phyloP scores from a whole-genome alignment of 805 yeast species.

The Candida sithepensis region DNA sequence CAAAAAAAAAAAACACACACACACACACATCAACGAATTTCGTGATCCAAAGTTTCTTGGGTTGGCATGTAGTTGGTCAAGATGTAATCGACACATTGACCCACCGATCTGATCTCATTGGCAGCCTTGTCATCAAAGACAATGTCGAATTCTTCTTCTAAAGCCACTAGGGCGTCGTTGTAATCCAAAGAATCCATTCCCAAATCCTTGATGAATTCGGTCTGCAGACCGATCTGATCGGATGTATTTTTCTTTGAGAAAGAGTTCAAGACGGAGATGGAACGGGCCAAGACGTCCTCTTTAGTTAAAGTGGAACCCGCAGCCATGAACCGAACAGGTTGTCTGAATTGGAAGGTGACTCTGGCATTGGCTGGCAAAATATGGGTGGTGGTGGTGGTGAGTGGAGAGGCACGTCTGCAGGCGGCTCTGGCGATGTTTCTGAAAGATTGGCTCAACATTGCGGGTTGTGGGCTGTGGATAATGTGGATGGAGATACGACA shows the following conservation, averaged over 20 bases:
- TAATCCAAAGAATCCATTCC: conserved; percentile 94
- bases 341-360: conserved; percentile 7
- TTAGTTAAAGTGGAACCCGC: conserved; percentile 64
- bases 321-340: conserved; percentile 24
- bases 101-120: conserved; percentile 57
- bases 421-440: conserved; percentile 23
- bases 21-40: conserved; percentile 29
- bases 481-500: not conserved
- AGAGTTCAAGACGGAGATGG: conserved; percentile 69
- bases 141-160: conserved; percentile 79
- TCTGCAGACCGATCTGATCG: conserved; percentile 31
- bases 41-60: conserved; percentile 32
- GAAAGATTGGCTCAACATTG: conserved; percentile 3
- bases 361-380: not conserved
- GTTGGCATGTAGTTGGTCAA: conserved; percentile 33
- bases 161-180: conserved; percentile 92
- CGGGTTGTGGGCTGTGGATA: not conserved
- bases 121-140: conserved; percentile 43
- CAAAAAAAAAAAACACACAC: not conserved
- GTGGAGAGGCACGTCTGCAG: conserved; percentile 5
- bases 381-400: conserved; percentile 5
- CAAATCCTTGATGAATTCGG: conserved; percentile 62
- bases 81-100: conserved; percentile 57
- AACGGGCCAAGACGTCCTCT: conserved; percentile 79
- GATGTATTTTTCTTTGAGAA: conserved; percentile 35